Conservation (phyloP, 169 alveolate genomes). For the Amoebophrya sp. region DNA sequence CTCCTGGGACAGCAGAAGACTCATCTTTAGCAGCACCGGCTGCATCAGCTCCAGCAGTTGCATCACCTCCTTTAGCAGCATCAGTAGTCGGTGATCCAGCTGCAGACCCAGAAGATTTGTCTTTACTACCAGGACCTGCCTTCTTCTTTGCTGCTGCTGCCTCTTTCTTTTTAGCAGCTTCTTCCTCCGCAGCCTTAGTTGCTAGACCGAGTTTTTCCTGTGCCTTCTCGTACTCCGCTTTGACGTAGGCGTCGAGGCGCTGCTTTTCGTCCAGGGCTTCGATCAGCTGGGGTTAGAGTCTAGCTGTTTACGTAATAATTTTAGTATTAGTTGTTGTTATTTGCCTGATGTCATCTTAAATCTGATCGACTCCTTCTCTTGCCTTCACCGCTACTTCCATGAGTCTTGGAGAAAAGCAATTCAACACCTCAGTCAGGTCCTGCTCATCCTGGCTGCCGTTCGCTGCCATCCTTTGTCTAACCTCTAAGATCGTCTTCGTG, state of each 20-base stretch:
- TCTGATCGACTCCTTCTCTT: not conserved
- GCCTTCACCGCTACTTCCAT: not conserved
- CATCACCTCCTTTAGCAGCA: not conserved
- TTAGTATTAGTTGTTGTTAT: too few relatives aligned
- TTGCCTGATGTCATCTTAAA: too few relatives aligned
- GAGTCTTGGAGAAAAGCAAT: not conserved
- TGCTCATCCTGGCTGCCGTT: too few relatives aligned
- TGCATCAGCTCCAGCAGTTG: not conserved
- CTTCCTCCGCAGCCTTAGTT: not conserved
- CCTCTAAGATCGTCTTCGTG: constrained; percentile 15
- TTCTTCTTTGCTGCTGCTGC: not conserved
- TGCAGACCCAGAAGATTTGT: too few relatives aligned
- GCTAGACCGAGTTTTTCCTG: not conserved
- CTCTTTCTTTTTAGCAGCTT: not conserved
- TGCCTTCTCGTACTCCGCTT: not conserved
- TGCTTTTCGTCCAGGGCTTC: not conserved
- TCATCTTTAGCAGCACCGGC: not conserved
- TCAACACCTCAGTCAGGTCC: not conserved
- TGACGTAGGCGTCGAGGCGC: not conserved
- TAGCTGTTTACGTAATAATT: too few relatives aligned
- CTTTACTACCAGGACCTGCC: not conserved
- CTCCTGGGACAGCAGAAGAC: too few relatives aligned
- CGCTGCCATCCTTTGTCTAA: not conserved
- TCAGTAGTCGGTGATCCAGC: not conserved
- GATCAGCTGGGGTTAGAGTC: too few relatives aligned